Evolutionary conservation across 352 stramenopile species (phyloP).

Genomic region (Thraustochytrium sp.): DNA sequence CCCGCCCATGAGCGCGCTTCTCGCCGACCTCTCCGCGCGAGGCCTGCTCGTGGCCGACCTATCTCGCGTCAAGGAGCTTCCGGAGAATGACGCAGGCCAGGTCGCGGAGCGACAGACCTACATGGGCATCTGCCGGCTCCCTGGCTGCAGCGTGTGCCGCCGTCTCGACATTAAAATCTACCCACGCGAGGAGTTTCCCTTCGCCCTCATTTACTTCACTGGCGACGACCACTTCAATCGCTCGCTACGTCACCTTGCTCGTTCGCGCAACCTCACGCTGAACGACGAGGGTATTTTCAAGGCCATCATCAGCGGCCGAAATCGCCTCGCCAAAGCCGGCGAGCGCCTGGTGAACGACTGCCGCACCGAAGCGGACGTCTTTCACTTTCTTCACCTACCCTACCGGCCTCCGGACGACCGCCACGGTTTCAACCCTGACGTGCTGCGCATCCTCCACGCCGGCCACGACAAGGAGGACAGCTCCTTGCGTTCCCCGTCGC

Average conservation of each 20-base stretch:
- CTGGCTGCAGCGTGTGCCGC: slow-evolving; percentile 59
- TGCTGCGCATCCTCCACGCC: too few relatives aligned
- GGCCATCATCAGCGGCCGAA: slow-evolving; percentile 52
- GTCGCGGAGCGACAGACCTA: slow-evolving; percentile 64
- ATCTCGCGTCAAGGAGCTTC: slow-evolving; percentile 60
- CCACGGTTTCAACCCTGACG: background rate
- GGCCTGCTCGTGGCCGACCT: slow-evolving; percentile 70
- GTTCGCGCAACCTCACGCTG: slow-evolving; percentile 56
- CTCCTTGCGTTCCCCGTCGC: too few relatives aligned
- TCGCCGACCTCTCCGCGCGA: slow-evolving; percentile 59
- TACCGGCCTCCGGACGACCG: slow-evolving; percentile 57
- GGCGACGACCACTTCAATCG: slow-evolving; percentile 81
- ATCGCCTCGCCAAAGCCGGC: slow-evolving; percentile 51
- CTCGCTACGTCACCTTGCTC: slow-evolving; percentile 69
- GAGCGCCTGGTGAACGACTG: slow-evolving; percentile 47
- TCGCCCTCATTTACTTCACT: slow-evolving; percentile 80
- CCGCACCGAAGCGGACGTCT: slow-evolving; percentile 69
- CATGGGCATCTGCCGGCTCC: slow-evolving; percentile 72
- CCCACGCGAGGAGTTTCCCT: slow-evolving; percentile 65
- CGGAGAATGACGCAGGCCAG: slow-evolving; percentile 6
- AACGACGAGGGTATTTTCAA: background rate
- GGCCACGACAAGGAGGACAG: too few relatives aligned
- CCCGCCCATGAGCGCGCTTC: slow-evolving; percentile 52
- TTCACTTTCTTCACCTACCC: slow-evolving; percentile 68
- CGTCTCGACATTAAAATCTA: slow-evolving; percentile 78